Evolutionary conservation across 345 rosid species (phyloP), one percentile per base, ranked within the genome.

Genomic region (Raphanus sativus): DNA sequence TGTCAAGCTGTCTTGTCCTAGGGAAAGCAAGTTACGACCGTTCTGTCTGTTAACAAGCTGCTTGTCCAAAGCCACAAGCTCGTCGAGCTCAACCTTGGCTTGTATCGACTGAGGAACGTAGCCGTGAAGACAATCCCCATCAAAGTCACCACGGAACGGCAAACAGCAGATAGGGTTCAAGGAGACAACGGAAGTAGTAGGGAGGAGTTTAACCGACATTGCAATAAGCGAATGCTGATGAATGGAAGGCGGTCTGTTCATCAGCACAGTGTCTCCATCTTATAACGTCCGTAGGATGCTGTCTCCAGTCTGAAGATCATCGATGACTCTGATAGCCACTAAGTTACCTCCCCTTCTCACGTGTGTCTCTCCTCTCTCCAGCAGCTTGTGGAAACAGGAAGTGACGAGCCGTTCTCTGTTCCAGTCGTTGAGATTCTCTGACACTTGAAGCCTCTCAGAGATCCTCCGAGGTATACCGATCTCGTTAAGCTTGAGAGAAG

Each of bases 91-190:
- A 6, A 84, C 89, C 56, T 85, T 85, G 0, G 96, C 80, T 38
- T 84, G 88, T 38, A 95, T 72, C 0, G 98, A 89, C 77, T 95
- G 98, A 30, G 99, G 96, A 81, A 95, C 86, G 69, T 89, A 95
- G 9, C 99, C 99, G 60, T 95, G 99, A 26, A 95, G 83, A 83
- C 99, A 95, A 67, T 92, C 99, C 4, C 99, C 99, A 67, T 95
- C 99, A 61, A 95, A 95, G 81, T 95, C 99, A 7, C 97, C 99
- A 42, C 91, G 93, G 34, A 95, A 86, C 16, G 99, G 99, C 15
- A 89, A 64, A 73, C 99, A 95, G 28, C 91, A 88, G 1, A 95
- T 88, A 0, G 99, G 99, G 66, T 95, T 95, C 77, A 95, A 82
- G 2, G 98, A 87, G 17, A 95, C 88, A 71, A 86, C 93, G 8